Conservation (phyloP, 2,329 filamentous ascomycete genomes). For the Mariannaea sp. region DNA sequence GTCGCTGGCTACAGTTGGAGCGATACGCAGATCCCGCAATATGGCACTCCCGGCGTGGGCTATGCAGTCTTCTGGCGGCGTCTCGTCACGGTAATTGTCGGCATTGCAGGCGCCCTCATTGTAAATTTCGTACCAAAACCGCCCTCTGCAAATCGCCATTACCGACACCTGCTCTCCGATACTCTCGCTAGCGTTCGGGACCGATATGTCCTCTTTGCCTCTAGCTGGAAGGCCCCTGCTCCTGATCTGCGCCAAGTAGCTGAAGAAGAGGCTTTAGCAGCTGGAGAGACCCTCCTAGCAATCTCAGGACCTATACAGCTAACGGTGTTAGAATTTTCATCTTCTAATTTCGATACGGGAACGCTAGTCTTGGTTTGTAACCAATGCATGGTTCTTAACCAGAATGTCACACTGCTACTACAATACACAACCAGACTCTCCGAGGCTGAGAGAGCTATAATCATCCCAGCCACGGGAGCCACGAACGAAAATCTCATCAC, state of each 20-base stretch:
- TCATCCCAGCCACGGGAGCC: slow-evolving; percentile 4
- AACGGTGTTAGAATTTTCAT: slow-evolving; percentile 15
- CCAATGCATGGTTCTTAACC: slow-evolving; percentile 17
- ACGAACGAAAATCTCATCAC: slow-evolving; percentile 9
- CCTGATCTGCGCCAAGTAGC: slow-evolving; percentile 10
- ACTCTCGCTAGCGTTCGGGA: slow-evolving; percentile 14
- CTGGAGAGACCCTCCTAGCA: slow-evolving; percentile 9
- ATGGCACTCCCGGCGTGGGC: slow-evolving; percentile 21
- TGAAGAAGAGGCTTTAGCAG: slow-evolving; percentile 10
- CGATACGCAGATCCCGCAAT: slow-evolving; percentile 25
- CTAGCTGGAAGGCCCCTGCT: slow-evolving; percentile 13
- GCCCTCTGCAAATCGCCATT: slow-evolving; percentile 17
- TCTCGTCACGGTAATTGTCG: slow-evolving; percentile 12
- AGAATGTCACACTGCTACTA: slow-evolving; percentile 9
- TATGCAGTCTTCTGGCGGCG: slow-evolving; percentile 21
- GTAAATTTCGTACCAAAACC: slow-evolving; percentile 18
- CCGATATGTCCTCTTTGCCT: slow-evolving; percentile 14
- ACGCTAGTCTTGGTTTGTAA: slow-evolving; percentile 8
- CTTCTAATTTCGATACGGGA: slow-evolving; percentile 12
- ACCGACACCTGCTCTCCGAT: slow-evolving; percentile 12
- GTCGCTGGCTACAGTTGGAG: slow-evolving; percentile 30
- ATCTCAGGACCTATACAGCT: slow-evolving; percentile 17
- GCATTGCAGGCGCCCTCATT: slow-evolving; percentile 9
- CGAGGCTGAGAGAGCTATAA: background rate
- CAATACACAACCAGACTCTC: slow-evolving; percentile 3